Conservation (phyloP, 805 yeast species). For the Zygoascus biomembranicola region DNA sequence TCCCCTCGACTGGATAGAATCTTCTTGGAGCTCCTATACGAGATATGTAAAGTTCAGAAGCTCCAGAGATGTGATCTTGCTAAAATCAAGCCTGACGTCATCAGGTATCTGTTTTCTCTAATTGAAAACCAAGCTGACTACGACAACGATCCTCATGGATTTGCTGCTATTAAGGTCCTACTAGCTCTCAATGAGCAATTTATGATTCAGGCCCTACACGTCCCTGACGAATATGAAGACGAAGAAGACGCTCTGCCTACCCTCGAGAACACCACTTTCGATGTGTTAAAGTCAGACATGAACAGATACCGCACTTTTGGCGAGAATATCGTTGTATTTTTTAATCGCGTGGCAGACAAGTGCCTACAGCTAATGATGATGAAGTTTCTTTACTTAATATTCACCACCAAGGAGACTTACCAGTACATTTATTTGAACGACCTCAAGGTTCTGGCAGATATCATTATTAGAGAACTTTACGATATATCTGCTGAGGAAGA, state of each 20-base stretch:
- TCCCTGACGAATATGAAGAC: conserved; percentile 4
- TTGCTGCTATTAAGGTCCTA: conserved; percentile 60
- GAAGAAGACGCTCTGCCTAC: conserved; percentile 22
- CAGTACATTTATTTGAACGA: conserved; percentile 77
- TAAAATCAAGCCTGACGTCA: conserved; percentile 36
- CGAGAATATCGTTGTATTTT: conserved; percentile 61
- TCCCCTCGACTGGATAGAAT: conserved; percentile 34
- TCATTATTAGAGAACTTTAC: conserved; percentile 68
- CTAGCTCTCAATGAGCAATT: conserved; percentile 81
- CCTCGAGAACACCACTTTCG: conserved; percentile 36
- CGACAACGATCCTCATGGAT: conserved; percentile 44
- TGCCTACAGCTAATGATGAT: conserved; percentile 69
- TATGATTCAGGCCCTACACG: conserved; percentile 44
- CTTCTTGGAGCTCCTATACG: conserved; percentile 46
- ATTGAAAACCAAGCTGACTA: conserved; percentile 31
- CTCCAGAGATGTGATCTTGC: conserved; percentile 36
- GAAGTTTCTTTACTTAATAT: conserved; percentile 65
- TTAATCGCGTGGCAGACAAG: conserved; percentile 65
- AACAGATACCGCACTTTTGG: conserved; percentile 46
- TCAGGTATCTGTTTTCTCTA: conserved; percentile 40
- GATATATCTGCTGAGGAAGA: conserved; percentile 57
- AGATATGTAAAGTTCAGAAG: conserved; percentile 44
- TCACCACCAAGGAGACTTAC: conserved; percentile 56
- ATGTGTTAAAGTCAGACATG: conserved; percentile 40
- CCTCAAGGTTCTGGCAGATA: conserved; percentile 73